These are phyloP conservation scores for Tetracentron sinense DNA, from an alignment of 164 flowering plant species.

Conservation along the genomic window DNA sequence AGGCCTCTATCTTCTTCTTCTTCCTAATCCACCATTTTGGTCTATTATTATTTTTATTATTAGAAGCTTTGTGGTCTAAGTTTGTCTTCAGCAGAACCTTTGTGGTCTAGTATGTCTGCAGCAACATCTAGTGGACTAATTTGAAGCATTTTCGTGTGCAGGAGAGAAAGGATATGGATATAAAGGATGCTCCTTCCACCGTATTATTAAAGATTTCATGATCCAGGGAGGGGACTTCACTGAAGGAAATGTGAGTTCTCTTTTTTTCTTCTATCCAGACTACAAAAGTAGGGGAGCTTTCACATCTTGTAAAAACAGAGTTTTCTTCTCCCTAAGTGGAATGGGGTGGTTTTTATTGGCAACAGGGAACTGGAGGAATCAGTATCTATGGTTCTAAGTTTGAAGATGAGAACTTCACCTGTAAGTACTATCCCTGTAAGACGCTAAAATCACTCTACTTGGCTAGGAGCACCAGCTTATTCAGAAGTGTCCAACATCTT, in stretches of 20 bases:
- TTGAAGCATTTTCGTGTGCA: slow-evolving; percentile 17
- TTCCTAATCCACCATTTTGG: too few relatives aligned
- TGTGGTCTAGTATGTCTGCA: not conserved
- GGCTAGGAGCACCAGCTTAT: too few relatives aligned
- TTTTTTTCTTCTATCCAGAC: not conserved
- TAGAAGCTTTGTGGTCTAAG: not conserved
- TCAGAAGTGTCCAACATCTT: not conserved
- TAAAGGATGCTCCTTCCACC: slow-evolving; percentile 78
- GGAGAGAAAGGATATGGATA: slow-evolving; percentile 81
- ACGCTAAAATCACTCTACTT: not conserved
- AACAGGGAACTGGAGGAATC: slow-evolving; percentile 79
- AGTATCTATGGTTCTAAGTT: slow-evolving; percentile 73
- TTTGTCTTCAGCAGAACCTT: not conserved
- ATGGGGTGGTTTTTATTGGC: slow-evolving; percentile 7
- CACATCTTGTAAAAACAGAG: not conserved
- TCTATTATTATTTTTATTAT: not conserved
- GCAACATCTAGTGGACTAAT: not conserved
- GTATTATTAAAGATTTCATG: slow-evolving; percentile 78
- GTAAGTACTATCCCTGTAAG: slow-evolving; percentile 33
- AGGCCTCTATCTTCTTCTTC: too few relatives aligned
- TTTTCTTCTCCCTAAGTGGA: not conserved
- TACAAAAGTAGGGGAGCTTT: not conserved
- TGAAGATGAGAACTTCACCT: slow-evolving; percentile 63
- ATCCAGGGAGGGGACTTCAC: slow-evolving; percentile 84
- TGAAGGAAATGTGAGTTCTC: slow-evolving; percentile 49